Base-by-base conservation (phyloP, 345 rosid genomes). In the Syzygium aromaticum region DNA sequence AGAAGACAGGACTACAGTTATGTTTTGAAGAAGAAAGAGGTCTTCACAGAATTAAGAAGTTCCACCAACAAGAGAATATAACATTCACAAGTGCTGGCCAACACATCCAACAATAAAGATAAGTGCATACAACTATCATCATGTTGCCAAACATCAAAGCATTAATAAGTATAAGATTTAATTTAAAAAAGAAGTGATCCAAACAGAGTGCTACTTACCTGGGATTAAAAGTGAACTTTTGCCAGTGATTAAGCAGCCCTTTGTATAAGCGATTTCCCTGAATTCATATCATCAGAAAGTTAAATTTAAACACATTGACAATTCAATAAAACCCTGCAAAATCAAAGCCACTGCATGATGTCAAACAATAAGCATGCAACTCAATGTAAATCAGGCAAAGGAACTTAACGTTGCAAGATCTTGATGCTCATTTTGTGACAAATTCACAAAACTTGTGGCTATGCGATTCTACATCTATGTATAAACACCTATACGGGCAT, bases 141-240 rank as follows among this genome's bases (percentile, higher is more conserved):
- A 73, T 9, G 80, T 61, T 73, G 46, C 46, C 80, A 73, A 73
- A 73, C 80, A 73, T 73, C 46, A 73, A 73, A 73, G 49, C 43
- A 28, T 73, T 46, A 73, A 73, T 73, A 9, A 73, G 25, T 49
- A 73, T 7, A 73, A 33, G 11, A 73, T 17, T 73, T 19, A 67
- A 33, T 33, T 73, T 73, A 17, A 23, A 73, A 30, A 67, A 73
- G 23, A 33, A 33, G 80, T 73, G 80, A 73, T 17, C 80, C 85
- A 77, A 77, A 77, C 23, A 16, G 54, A 84, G 25, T 49, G 40
- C 54, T 64, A 87, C 86, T 92, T 91, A 95, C 99, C 99, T 98
- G 87, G 98, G 98, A 92, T 96, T 98, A 93, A 96, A 95, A 51
- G 97, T 95, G 93, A 96, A 96, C 92, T 95, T 98, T 93, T 96